These are phyloP conservation scores for Verticillium isaacii DNA, from an alignment of 2,329 filamentous ascomycete species.

Conservation along the genomic window DNA sequence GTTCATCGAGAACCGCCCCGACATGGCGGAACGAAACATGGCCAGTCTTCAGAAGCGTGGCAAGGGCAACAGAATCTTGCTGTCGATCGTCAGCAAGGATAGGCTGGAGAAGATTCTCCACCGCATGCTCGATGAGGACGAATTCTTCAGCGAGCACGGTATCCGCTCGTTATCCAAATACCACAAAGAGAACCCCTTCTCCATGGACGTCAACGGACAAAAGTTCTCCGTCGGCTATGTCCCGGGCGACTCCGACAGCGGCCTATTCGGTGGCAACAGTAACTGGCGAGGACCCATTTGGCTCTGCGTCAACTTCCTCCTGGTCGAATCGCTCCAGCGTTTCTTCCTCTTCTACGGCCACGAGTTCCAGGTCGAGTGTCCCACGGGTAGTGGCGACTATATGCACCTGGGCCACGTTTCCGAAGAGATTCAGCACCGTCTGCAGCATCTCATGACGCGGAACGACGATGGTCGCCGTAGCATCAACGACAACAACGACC, in stretches of 20 bases:
- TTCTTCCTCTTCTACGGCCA: conserved; percentile 97
- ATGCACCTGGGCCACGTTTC: conserved; percentile 96
- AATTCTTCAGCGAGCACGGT: conserved; percentile 86
- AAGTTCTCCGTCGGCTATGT: conserved; percentile 84
- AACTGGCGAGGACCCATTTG: conserved; percentile 97
- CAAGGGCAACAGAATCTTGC: conserved; percentile 80
- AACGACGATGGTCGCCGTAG: conserved; percentile 82
- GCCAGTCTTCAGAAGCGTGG: conserved; percentile 87
- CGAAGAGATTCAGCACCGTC: conserved; percentile 88
- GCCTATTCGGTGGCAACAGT: conserved; percentile 93
- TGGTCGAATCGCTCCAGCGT: conserved; percentile 89
- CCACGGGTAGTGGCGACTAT: conserved; percentile 85
- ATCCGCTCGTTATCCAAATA: conserved; percentile 89
- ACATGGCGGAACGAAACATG: conserved; percentile 89
- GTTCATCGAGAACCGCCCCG: conserved; percentile 85
- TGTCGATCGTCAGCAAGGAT: conserved; percentile 90
- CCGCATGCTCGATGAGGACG: conserved; percentile 89
- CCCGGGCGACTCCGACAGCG: conserved; percentile 92
- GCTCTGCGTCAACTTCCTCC: conserved; percentile 92
- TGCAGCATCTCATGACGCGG: conserved; percentile 86
- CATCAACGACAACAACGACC: conserved; percentile 79
- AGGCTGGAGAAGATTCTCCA: conserved; percentile 84
- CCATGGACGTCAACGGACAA: conserved; percentile 94
- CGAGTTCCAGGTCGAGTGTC: conserved; percentile 84
- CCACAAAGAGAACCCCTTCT: conserved; percentile 84